Percentiles rank a stretch among this genome's conserved stretches.
These are phyloP conservation scores for Dentipellis sp. DNA, from an alignment of 768 basidiomycete genomes.

Conservation along the genomic window DNA sequence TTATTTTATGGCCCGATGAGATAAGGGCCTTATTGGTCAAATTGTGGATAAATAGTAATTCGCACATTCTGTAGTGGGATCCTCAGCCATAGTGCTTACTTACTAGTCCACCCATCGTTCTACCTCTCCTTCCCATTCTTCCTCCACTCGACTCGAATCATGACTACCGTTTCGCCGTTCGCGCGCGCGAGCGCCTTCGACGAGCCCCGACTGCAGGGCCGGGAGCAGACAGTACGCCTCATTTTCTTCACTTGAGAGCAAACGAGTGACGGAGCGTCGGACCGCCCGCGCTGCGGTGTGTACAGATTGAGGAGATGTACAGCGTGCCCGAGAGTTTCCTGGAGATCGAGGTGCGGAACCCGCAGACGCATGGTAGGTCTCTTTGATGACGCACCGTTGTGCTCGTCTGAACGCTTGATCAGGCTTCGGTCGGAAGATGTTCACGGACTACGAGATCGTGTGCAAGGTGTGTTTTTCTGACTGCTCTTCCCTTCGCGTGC, in stretches of 20 bases:
- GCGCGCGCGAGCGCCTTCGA: constrained; percentile 31
- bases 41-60: too few relatives aligned
- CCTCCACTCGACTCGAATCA: constrained; percentile 2
- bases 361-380: constrained; percentile 85
- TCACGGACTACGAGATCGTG: constrained; percentile 97
- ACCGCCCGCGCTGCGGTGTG: constrained; percentile 3
- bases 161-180: constrained; percentile 33
- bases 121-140: too few relatives aligned
- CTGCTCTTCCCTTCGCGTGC: background rate
- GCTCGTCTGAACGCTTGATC: background rate
- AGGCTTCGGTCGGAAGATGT: constrained; percentile 99
- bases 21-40: too few relatives aligned
- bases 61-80: too few relatives aligned
- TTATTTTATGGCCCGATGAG: too few relatives aligned
- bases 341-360: constrained; percentile 95
- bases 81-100: too few relatives aligned
- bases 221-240: constrained; percentile 30
- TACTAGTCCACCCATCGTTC: too few relatives aligned
- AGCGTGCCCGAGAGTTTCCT: constrained; percentile 94
- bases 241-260: background rate
- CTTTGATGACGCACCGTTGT: background rate
- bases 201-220: constrained; percentile 25
- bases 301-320: constrained; percentile 96
- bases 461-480: constrained; percentile 62
- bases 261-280: background rate